These are phyloP conservation scores for Colletotrichum sublineola DNA, from an alignment of 2,329 filamentous ascomycete species.

Conservation along the genomic window DNA sequence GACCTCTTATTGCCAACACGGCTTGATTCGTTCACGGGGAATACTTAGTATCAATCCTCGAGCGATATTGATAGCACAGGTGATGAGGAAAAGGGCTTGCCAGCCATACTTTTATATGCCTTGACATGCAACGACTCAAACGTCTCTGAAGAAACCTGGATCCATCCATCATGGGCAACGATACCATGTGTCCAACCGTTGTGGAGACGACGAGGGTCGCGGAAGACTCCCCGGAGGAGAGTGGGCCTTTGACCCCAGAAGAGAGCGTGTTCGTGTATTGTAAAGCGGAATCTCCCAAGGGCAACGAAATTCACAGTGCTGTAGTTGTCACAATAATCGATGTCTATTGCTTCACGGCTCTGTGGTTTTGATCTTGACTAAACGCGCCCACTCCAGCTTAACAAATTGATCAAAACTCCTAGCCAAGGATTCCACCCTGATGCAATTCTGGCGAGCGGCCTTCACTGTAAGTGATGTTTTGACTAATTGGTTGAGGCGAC, in stretches of 20 bases:
- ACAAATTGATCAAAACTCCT: no score
- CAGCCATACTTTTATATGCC: not conserved
- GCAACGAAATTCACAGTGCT: not conserved
- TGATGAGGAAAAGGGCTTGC: not conserved
- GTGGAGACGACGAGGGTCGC: not conserved
- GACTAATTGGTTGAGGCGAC: not conserved
- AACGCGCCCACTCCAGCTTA: no score
- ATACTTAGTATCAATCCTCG: not conserved
- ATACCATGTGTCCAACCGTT: not conserved
- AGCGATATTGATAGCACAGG: not conserved
- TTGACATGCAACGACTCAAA: not conserved
- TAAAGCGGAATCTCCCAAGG: not conserved
- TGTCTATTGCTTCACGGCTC: not conserved
- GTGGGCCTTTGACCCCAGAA: not conserved
- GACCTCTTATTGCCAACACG: not conserved
- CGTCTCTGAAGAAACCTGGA: not conserved
- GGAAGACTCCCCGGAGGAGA: not conserved
- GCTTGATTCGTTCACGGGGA: no score
- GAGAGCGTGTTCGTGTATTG: not conserved
- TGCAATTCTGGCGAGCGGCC: not conserved
- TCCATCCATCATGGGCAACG: not conserved
- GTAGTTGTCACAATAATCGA: not conserved
- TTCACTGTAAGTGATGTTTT: not conserved
- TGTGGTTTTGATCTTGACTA: not conserved
- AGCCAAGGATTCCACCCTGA: no score